Evolutionary conservation across 208 protist species (phyloP), one percentile per base, ranked within the genome.

Genomic region (Trypanosoma platydactyli): DNA sequence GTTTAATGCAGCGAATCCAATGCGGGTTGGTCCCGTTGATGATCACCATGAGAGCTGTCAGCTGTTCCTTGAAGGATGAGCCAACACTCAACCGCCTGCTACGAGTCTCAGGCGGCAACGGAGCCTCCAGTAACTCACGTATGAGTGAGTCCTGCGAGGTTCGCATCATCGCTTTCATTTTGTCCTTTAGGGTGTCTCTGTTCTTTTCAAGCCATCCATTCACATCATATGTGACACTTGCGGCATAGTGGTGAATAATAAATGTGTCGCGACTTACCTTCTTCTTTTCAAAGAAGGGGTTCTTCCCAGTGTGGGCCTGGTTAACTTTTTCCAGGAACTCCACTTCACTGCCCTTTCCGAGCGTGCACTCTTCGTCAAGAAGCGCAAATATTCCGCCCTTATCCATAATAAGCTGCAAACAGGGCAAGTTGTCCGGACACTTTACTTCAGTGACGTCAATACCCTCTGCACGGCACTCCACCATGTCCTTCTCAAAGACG

Each of bases 391-490:
- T 80, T 53, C 91, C 88, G 0, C 72, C 67, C 64, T 88, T 84
- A 49, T 79, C 78, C 38, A 88, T 71, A 58, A 94, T 94, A n/a
- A 97, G 65, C 40, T 88, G 75, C 18, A 95, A 73, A 63, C 76
- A 89, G 12, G 81, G 79, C 61, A 87, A 71, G 63, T 96, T 94
- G 51, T 94, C 78, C 18, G 67, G 73, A 57, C 91, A 95, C 13
- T 81, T 69, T 7, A 97, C 84, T 40, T 78, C 79, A 4, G 67
- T 78, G 76, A 92, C 94, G 57, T 95, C 83, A 56, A 97, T 96
- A 20, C 89, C 60, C 79, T 78, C 83, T 78, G 85, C 68, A 60
- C 52, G 57, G 45, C 73, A 79, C 49, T 79, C 73, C 5, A 70
- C 50, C 68, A 79, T 79, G 56, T 79, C 73, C 50, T 76, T 79